Base-by-base conservation (phyloP, 2,329 filamentous ascomycete species). In the Curvularia spicifera region DNA sequence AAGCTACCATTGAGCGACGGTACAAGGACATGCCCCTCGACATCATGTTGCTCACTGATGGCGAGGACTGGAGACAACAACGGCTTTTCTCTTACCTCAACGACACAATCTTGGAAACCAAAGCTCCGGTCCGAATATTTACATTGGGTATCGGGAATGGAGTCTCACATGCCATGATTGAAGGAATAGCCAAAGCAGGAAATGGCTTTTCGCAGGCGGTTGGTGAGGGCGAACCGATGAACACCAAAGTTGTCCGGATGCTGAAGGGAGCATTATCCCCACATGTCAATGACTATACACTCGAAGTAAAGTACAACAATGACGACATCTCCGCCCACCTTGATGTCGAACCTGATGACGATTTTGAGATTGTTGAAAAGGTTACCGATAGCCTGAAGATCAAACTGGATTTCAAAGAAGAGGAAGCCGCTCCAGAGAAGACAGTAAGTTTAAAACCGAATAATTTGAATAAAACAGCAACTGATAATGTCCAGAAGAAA, bases 201-300 rank as follows among this genome's bases (percentile, higher is more conserved):
- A 83, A 84, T 51, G 86, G 86, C 0, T 85, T 84, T 56, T 78
- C 80, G 5, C 89, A 92, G 71, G 80, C 83, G 0, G 88, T 91
- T 0, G 80, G 79, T 1, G 76, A 85, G 6, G 78, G 83, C 1
- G 89, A 92, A 71, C 86, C 87, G 68, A 85, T 91, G 75, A 86
- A 89, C 65, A 84, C 78, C 62, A 90, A 89, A 70, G 82, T 91
- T 0, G 82, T 92, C 2, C 83, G 89, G 2, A 92, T 93, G 89
- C 79, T 93, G 56, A 91, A 90, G 69, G 89, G 85, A 0, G 86
- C 88, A 0, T 74, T 92, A 20, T 86, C 84, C 1, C 87, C 88
- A 0, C 88, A 91, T 61, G 79, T 90, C 44, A 82, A 77, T 15
- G 83, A 91, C 68, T 90, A 88, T 67, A 81, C 79, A 0, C 76